Percentiles rank a stretch among this genome's conserved stretches.
Evolutionary conservation across 768 basidiomycete species (phyloP).

Genomic region (Leccinellum albellum): DNA sequence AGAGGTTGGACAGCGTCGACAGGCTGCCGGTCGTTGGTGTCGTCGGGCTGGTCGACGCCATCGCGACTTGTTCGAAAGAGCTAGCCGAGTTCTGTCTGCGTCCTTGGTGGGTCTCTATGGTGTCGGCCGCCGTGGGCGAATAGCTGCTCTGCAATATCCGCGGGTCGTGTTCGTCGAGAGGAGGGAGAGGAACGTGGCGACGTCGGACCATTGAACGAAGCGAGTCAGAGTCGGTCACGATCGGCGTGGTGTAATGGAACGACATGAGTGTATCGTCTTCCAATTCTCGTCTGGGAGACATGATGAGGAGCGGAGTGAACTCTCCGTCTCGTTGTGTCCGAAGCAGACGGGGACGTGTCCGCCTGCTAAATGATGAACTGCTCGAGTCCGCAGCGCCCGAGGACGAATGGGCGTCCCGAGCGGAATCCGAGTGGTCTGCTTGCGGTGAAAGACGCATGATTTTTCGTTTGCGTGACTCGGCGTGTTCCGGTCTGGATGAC

Average conservation of each 20-base stretch:
- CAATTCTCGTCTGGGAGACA: slow-evolving; percentile 8
- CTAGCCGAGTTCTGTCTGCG: slow-evolving; percentile 5
- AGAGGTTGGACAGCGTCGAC: slow-evolving; percentile 14
- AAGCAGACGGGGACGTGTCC: slow-evolving; percentile 8
- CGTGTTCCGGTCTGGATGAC: background rate
- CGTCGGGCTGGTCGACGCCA: slow-evolving; percentile 4
- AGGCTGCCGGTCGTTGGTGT: slow-evolving; percentile 1
- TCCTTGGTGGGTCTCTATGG: background rate
- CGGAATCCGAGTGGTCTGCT: background rate
- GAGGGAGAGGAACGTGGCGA: background rate
- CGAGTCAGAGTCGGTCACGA: background rate
- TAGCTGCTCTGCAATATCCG: background rate
- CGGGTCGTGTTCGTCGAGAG: background rate
- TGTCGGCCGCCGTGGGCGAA: background rate
- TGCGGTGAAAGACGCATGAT: background rate
- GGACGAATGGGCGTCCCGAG: background rate
- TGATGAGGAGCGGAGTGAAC: slow-evolving; percentile 23
- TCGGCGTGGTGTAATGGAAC: background rate
- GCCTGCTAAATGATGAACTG: background rate
- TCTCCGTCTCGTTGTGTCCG: slow-evolving; percentile 4
- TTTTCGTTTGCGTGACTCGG: slow-evolving; percentile 19
- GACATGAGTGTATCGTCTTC: slow-evolving; percentile 5
- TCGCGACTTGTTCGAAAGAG: slow-evolving; percentile 19
- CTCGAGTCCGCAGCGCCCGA: background rate
- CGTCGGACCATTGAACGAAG: slow-evolving; percentile 1